Evolutionary conservation across 768 basidiomycete species (phyloP).

Genomic region (Sporobolomyces phaffii): DNA sequence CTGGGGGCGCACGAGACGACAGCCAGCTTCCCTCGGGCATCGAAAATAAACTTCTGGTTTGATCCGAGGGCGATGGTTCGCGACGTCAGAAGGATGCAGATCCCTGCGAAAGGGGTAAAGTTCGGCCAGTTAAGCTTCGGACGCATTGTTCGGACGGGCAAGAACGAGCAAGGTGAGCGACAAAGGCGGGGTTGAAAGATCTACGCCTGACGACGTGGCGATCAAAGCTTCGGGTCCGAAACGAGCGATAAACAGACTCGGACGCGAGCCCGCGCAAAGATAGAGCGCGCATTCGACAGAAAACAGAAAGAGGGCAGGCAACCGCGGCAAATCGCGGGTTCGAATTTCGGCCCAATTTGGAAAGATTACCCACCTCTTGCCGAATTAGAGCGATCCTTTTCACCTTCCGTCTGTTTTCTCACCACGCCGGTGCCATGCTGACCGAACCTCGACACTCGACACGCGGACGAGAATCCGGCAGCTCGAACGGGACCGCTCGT

Average conservation of each 20-base stretch:
- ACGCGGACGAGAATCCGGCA: too few species aligned
- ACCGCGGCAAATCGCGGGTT: too few species aligned
- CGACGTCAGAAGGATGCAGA: neutral
- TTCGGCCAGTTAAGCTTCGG: neutral
- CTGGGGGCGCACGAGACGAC: too few species aligned
- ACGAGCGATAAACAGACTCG: neutral
- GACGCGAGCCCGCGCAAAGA: neutral
- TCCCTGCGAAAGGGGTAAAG: constrained; percentile 2
- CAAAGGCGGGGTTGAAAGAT: too few species aligned
- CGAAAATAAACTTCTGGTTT: neutral
- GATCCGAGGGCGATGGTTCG: neutral
- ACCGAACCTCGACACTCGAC: constrained; percentile 8
- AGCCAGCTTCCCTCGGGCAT: too few species aligned
- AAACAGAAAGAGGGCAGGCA: neutral
- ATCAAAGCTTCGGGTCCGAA: neutral
- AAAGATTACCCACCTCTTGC: neutral
- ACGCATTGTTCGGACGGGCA: neutral
- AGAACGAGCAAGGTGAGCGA: too few species aligned
- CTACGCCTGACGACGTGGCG: neutral
- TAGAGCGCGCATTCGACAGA: neutral
- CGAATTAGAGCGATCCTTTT: neutral
- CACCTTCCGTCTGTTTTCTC: neutral
- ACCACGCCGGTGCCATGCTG: neutral
- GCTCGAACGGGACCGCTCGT: neutral
- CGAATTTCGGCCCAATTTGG: neutral